Conservation (phyloP, 1,284 basidiomycete genomes). For the Malassezia sympodialis region DNA sequence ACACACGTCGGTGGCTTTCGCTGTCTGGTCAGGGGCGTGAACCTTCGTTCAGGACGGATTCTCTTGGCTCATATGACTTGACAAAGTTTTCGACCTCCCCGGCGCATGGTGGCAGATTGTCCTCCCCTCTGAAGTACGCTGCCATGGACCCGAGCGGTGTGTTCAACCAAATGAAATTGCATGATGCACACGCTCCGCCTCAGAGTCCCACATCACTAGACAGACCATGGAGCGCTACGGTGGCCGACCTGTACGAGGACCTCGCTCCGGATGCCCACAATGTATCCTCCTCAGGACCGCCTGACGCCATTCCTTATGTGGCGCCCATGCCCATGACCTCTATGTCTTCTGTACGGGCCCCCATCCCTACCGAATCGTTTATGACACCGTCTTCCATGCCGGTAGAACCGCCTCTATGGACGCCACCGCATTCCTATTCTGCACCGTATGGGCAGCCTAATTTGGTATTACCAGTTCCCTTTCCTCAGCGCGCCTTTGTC, state of each 20-base stretch:
- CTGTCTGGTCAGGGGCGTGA: neutral
- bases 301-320: no score
- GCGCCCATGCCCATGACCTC: no score
- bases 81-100: neutral
- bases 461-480: neutral
- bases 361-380: neutral
- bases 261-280: no score
- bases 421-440: neutral
- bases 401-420: neutral
- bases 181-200: neutral
- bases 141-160: neutral
- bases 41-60: neutral
- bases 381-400: neutral
- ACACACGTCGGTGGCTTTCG: neutral
- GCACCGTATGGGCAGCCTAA: neutral
- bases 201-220: neutral
- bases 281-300: no score
- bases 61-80: neutral
- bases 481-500: constrained; percentile 38
- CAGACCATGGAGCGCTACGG: no score
- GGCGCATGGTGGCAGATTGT: no score
- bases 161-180: neutral
- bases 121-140: neutral
- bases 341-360: neutral
- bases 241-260: no score